Percentiles rank a stretch among this genome's conserved stretches.
Evolutionary conservation across 768 basidiomycete genomes (phyloP).

Genomic region (Boletus huronensis): DNA sequence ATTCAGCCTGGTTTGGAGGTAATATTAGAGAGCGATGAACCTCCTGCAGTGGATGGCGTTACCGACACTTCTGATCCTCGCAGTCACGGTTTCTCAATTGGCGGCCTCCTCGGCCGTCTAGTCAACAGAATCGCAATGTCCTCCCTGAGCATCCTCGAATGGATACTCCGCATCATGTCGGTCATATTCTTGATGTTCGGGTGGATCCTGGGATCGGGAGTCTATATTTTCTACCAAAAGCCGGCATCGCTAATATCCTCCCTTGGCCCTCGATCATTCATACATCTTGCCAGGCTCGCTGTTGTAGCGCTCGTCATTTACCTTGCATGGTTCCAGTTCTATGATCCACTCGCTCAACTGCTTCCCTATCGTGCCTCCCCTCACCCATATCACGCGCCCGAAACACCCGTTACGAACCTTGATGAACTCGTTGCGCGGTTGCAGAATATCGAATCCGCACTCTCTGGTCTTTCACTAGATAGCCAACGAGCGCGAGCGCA

Average conservation of each 20-base stretch:
- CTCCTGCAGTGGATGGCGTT: constrained; percentile 27
- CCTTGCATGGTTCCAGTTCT: constrained; percentile 44
- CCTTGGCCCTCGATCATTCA: constrained; percentile 32
- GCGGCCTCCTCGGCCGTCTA: constrained; percentile 41
- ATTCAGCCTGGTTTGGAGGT: constrained; percentile 55
- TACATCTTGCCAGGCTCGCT: constrained; percentile 39
- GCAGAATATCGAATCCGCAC: constrained; percentile 56
- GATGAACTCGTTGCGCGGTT: constrained; percentile 63
- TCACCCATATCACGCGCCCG: constrained; percentile 49
- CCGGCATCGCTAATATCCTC: constrained; percentile 42
- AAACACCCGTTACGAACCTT: constrained; percentile 59
- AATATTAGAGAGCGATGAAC: constrained; percentile 66
- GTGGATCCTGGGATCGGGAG: constrained; percentile 45
- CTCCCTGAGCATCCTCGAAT: constrained; percentile 27
- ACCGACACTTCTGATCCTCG: constrained; percentile 20
- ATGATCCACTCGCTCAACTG: constrained; percentile 32
- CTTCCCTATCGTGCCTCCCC: constrained; percentile 33
- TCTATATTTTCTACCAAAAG: constrained; percentile 46
- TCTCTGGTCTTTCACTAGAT: constrained; percentile 58
- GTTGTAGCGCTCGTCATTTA: constrained; percentile 43
- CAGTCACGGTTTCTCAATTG: constrained; percentile 40
- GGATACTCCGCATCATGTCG: constrained; percentile 29
- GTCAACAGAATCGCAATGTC: constrained; percentile 37
- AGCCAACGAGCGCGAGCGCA: constrained; percentile 47
- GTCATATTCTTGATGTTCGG: constrained; percentile 43